Evolutionary conservation across 129 eudicot species (phyloP), one percentile per base, ranked within the genome.

Genomic region (Lactuca sativa): DNA sequence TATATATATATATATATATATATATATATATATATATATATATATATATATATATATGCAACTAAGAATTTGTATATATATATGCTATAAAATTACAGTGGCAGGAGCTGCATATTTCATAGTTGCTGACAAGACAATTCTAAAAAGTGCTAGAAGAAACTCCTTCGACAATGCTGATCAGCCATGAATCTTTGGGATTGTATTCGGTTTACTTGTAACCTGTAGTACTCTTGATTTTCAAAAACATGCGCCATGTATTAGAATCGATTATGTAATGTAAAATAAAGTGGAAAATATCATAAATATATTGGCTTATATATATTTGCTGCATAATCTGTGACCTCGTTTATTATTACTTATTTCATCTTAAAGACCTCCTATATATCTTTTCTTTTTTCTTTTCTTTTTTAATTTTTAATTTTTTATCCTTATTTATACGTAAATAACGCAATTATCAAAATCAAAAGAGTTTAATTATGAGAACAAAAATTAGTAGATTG

Each of bases 101-200:
- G 96, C 96, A 3, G 96, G 97, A 77, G 91, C 95, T 77, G 89
- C 97, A 40, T 92, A 86, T 71, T 92, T 92, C 72, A 86, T 92
- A 40, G 97, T 92, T 36, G 97, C 96, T 36, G 97, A 92, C 85
- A 92, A 86, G 79, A 88, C 97, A 43, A 44, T 92, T 63, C 81
- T 88, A 25, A 86, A 86, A 54, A 71, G 83, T 6, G 97, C 97
- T 1, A 71, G 97, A 17, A 71, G 75, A 13, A 88, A 91, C 84
- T 91, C 97, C 67, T 88, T 91, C 89, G 71, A 80, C 31, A 67
- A 78, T 68, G 67, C 68, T 38, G 3, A 3, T 71, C 47, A 4
- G 62, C 41, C 52, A 60, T 72, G 40, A 55, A 48, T 5, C 17
- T 13, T 66, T 11, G 13, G 17, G 16, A 34, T 72, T 6, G 21